Percentiles rank a stretch among this genome's conserved stretches.
Evolutionary conservation across 2,329 filamentous ascomycete genomes (phyloP).

Genomic region (Calonectria naviculata): DNA sequence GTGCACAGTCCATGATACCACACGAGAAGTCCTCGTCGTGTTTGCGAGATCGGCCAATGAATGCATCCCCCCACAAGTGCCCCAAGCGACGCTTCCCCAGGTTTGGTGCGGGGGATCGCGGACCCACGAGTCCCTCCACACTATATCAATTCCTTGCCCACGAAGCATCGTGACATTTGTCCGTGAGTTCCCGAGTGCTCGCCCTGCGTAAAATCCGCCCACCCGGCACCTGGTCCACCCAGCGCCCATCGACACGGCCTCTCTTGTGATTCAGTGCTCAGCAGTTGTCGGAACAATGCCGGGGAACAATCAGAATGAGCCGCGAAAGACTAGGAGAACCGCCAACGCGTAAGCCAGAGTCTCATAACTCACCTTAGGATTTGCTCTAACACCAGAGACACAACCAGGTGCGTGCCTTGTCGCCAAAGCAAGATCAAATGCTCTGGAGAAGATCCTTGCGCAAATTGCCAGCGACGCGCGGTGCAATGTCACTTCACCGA

Average conservation of each 20-base stretch:
- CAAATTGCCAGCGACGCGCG: slow-evolving; percentile 44
- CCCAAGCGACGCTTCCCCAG: not conserved
- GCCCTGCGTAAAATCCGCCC: no score
- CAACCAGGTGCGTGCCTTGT: slow-evolving; percentile 43
- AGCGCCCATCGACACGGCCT: no score
- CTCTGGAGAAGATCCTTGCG: slow-evolving; percentile 46
- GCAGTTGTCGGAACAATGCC: slow-evolving; percentile 20
- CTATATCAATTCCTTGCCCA: not conserved
- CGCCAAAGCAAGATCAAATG: slow-evolving; percentile 50
- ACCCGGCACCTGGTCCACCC: not conserved
- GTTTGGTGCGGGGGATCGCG: not conserved
- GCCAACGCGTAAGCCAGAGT: slow-evolving; percentile 41
- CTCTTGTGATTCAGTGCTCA: not conserved
- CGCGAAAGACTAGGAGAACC: slow-evolving; percentile 38
- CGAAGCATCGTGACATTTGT: not conserved
- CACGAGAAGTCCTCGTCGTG: not conserved
- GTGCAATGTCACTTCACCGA: slow-evolving; percentile 47
- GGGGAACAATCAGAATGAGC: slow-evolving; percentile 18
- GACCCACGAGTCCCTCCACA: not conserved
- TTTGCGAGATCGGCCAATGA: not conserved
- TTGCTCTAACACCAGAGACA: not conserved
- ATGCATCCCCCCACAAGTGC: not conserved
- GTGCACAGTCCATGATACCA: not conserved
- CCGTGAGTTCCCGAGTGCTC: not conserved
- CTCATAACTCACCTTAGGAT: not conserved